Base-by-base conservation (phyloP, 2,329 filamentous ascomycete genomes). In the Arthrobotrys entomopaga region DNA sequence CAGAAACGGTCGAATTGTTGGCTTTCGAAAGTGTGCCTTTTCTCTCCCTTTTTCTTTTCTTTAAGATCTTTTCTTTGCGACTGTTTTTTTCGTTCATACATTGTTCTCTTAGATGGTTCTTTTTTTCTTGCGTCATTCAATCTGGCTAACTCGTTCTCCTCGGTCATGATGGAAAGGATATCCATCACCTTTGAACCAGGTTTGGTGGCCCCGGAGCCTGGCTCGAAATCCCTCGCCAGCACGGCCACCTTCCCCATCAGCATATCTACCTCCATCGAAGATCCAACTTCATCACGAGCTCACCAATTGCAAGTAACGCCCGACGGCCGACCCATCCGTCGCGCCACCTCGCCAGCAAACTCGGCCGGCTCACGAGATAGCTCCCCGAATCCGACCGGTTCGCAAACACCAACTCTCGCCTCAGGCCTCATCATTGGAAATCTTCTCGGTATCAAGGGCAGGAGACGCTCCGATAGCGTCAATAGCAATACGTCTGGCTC, bases 161-260 rank as follows among this genome's bases (percentile, higher is more conserved):
- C 57, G 16, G 6, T 13, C 34, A 72, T 48, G 19, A 53, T 59
- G 48, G 53, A 53, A 15, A 65, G 52, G 2, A 60, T 58, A 20
- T 43, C 46, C 52, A 65, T 72, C 29, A 72, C 60, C 1, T 59
- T 65, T 24, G 67, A 72, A 49, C 67, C 67, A 15, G 70, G 70
- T 20, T 63, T 74, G 42, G 70, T 74, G 19, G 63, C 70, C 7
- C 29, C 52, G 2, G 70, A 74, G 20, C 63, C 70, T 52, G 50
- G 48, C 49, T 74, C 70, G 7, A 63, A 57, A 22, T 59, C 70
- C 8, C 20, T 58, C 19, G 56, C 69, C 24, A 48, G 43, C 52
- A 74, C 70, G 29, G 48, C 70, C 42, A 74, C 70, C 70, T 74
- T 74, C 63, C 70, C 70, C 11, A 74, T 74, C 57, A 67, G 63